Conservation (phyloP, 2,329 filamentous ascomycete species). For the Pezicula radicicola region DNA sequence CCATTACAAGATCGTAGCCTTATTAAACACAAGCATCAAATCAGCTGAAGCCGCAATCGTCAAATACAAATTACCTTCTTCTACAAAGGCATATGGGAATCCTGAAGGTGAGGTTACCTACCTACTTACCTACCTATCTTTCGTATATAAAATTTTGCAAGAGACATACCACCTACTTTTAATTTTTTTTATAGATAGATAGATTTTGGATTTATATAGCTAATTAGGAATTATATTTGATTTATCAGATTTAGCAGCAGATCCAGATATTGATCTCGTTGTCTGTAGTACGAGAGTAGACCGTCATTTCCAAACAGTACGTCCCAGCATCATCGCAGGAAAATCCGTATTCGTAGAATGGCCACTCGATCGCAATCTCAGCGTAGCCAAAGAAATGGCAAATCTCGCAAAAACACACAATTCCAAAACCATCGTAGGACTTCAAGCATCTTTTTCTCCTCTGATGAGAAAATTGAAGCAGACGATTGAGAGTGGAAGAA, state of each 20-base stretch:
- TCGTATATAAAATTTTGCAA: too few species aligned
- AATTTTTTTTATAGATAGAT: too few species aligned
- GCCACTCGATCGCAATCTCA: slow-evolving; percentile 47
- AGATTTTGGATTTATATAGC: too few species aligned
- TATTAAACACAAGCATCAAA: slow-evolving; percentile 46
- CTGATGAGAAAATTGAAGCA: slow-evolving; percentile 39
- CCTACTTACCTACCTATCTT: too few species aligned
- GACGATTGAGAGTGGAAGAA: slow-evolving; percentile 38
- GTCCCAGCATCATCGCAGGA: slow-evolving; percentile 46
- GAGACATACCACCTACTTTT: too few species aligned
- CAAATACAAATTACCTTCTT: slow-evolving; percentile 36
- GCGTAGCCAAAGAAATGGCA: slow-evolving; percentile 39
- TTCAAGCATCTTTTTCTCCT: slow-evolving; percentile 48
- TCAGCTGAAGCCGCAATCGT: slow-evolving; percentile 41
- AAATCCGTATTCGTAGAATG: slow-evolving; percentile 56
- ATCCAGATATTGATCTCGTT: slow-evolving; percentile 50
- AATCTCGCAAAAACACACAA: slow-evolving; percentile 30
- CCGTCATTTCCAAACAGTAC: slow-evolving; percentile 49
- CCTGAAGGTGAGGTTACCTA: too few species aligned
- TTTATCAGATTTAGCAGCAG: slow-evolving; percentile 37
- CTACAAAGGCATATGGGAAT: slow-evolving; percentile 47
- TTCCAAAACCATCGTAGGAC: slow-evolving; percentile 39
- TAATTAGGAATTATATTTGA: neutral
- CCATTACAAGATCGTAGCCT: slow-evolving; percentile 46
- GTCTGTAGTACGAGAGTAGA: slow-evolving; percentile 52